Evolutionary conservation across 163 green algal genomes (phyloP).

Genomic region (Chlorella variabilis): DNA sequence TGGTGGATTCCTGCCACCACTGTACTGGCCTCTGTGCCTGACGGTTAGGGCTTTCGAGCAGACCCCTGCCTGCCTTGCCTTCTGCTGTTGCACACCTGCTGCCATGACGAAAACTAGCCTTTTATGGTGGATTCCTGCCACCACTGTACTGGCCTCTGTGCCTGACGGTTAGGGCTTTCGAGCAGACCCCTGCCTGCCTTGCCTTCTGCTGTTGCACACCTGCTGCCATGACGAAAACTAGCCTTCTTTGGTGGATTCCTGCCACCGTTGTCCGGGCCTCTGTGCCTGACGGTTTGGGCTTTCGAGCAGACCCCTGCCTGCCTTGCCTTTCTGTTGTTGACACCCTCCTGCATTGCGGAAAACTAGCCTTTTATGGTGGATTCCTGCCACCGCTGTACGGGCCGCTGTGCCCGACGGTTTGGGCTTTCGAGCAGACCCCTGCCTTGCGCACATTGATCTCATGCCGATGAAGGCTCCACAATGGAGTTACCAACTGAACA

Average conservation of each 20-base stretch:
- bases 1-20: constrained; percentile 21
- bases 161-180: neutral
- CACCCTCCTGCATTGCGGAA: neutral
- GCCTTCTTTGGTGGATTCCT: constrained; percentile 9
- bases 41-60: neutral
- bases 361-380: neutral
- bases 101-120: neutral
- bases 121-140: constrained; percentile 16
- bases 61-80: neutral
- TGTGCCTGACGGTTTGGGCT: constrained; percentile 11
- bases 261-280: neutral
- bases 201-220: too few relatives aligned
- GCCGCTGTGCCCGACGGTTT: neutral
- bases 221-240: neutral
- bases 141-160: constrained; percentile 2
- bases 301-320: neutral
- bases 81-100: neutral
- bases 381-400: constrained; percentile 24
- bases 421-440: neutral
- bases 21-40: constrained; percentile 6
- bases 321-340: neutral
- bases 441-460: neutral
- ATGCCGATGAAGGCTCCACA: constrained; percentile 31
- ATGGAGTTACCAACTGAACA: constrained; percentile 60
- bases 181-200: neutral